Percentiles rank a stretch among this genome's conserved stretches.
Evolutionary conservation across 2,329 filamentous ascomycete genomes (phyloP).

Genomic region (Coleophoma crateriformis): DNA sequence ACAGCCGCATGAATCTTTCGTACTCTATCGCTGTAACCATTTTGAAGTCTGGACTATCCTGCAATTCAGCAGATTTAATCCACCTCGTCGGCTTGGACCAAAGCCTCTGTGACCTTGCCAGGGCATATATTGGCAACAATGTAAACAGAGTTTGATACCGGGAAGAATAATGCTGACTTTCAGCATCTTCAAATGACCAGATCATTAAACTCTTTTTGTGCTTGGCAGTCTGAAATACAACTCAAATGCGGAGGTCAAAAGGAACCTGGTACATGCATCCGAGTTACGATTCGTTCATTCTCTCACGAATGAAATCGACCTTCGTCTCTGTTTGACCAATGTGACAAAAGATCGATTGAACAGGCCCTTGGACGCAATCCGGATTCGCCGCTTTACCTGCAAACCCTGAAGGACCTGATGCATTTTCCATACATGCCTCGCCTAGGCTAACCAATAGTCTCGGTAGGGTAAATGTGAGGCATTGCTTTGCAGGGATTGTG

Average conservation of each 20-base stretch:
- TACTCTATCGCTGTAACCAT: neutral
- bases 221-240: neutral
- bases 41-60: neutral
- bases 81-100: neutral
- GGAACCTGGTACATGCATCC: neutral
- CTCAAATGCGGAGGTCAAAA: neutral
- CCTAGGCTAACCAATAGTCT: too few relatives aligned
- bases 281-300: too few relatives aligned
- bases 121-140: neutral
- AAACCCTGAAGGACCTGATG: too few relatives aligned
- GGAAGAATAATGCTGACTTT: neutral
- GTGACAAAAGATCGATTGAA: too few relatives aligned
- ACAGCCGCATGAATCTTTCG: neutral
- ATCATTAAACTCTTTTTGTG: neutral
- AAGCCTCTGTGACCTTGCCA: neutral
- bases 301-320: too few relatives aligned
- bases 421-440: too few relatives aligned
- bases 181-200: neutral
- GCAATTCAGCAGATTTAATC: neutral
- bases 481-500: neutral
- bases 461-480: too few relatives aligned
- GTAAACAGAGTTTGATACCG: neutral
- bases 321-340: too few relatives aligned
- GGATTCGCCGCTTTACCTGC: too few relatives aligned
- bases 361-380: too few relatives aligned